Base-by-base conservation (phyloP, 2,329 filamentous ascomycete genomes). In the Ascochyta rabiei region DNA sequence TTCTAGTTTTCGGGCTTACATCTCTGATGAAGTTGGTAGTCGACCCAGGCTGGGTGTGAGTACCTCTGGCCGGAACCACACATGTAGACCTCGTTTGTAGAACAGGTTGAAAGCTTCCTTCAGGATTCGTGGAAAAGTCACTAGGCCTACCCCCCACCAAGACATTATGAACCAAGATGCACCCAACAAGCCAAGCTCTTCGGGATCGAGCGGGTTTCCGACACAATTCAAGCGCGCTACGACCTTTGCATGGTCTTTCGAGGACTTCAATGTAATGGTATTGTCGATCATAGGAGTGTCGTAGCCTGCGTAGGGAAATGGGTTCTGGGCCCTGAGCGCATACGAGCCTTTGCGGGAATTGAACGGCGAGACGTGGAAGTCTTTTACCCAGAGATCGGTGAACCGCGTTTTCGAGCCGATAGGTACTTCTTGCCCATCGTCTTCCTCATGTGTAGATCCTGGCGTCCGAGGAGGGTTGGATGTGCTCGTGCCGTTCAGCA, bases 331-430 rank as follows among this genome's bases (percentile, higher is more conserved):
- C 52, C 75, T 75, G 7, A 82, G 67, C 1, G 77, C 74, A 63
- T 83, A 83, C 0, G 74, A 74, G 1, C 79, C 79, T 58, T 81
- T 77, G 24, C 80, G 69, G 39, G 78, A 78, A 68, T 89, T 92
- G 79, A 92, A 92, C 0, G 87, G 87, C 1, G 88, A 91, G 16
- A 91, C 87, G 66, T 91, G 89, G 60, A 92, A 90, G 60, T 90
- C 88, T 63, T 93, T 92, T 6, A 76, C 72, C 84, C 86, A 89
- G 0, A 76, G 75, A 18, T 81, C 77, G 15, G 75, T 80, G 66
- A 87, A 81, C 4, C 71, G 60, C 4, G 62, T 61, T 47, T 68
- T 66, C 0, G 47, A n/a, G 4, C 47, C 35, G 18, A 43, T 12
- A 0, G 49, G 19, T 9, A 54, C 6, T 6, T 58, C 52, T 21